Evolutionary conservation across 148 eudicot genomes (phyloP).

Genomic region (Mesembryanthemum crystallinum): DNA sequence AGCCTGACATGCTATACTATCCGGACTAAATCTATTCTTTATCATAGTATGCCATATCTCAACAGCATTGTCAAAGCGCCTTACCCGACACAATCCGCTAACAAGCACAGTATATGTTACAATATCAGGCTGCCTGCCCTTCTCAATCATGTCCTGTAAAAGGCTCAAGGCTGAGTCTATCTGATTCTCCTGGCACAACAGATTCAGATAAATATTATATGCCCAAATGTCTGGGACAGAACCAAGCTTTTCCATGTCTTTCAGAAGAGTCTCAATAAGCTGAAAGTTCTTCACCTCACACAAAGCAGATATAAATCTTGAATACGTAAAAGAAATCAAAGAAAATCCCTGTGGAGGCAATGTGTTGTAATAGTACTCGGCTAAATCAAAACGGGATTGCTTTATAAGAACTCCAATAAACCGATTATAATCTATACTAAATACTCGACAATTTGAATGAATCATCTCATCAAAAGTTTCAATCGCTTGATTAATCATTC

Average conservation of each 20-base stretch:
- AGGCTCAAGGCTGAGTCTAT: constrained; percentile 56
- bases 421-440: constrained; percentile 81
- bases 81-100: constrained; percentile 67
- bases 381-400: constrained; percentile 67
- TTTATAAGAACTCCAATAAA: constrained; percentile 78
- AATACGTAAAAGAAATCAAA: constrained; percentile 85
- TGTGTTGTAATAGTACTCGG: constrained; percentile 58
- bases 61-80: constrained; percentile 57
- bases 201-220: constrained; percentile 68
- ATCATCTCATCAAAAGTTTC: constrained; percentile 86
- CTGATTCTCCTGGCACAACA: constrained; percentile 65
- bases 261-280: constrained; percentile 55
- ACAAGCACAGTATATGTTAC: constrained; percentile 77
- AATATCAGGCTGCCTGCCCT: constrained; percentile 74
- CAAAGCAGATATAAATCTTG: constrained; percentile 78
- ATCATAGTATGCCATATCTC: constrained; percentile 71
- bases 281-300: constrained; percentile 63
- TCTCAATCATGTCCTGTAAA: constrained; percentile 53
- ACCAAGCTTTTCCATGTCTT: constrained; percentile 74
- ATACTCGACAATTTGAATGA: constrained; percentile 69
- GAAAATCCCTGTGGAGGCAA: constrained; percentile 73
- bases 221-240: constrained; percentile 86
- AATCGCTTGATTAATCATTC: constrained; percentile 72
- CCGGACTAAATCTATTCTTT: constrained; percentile 45
- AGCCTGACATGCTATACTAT: constrained; percentile 73